phyloP scores from a whole-genome alignment of 768 basidiomycete species.

The Leccinum broughii region DNA sequence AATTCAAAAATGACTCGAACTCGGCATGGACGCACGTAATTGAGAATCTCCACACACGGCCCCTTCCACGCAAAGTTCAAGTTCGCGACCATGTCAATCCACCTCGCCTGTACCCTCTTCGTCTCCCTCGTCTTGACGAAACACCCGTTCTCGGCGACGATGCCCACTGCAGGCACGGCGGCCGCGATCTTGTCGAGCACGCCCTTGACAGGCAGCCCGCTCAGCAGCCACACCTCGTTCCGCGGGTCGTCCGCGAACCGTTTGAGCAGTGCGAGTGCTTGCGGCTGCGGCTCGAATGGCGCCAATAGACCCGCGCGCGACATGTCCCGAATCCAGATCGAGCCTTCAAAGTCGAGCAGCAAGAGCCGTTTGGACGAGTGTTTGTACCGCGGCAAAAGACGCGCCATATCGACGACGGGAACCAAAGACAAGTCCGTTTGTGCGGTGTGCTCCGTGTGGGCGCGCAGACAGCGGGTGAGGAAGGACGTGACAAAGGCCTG shows the following conservation, averaged over 20 bases:
- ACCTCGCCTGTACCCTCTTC: conserved; percentile 39
- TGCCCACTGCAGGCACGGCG: conserved; percentile 65
- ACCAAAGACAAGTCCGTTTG: conserved; percentile 34
- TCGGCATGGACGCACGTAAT: conserved; percentile 60
- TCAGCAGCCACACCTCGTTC: conserved; percentile 83
- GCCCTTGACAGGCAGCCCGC: conserved; percentile 65
- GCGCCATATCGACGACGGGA: conserved; percentile 42
- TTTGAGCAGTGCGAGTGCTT: conserved; percentile 50
- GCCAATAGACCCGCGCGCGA: conserved; percentile 44
- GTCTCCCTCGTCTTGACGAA: conserved; percentile 61
- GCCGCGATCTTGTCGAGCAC: conserved; percentile 64
- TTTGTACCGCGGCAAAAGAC: conserved; percentile 67
- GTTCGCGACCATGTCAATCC: conserved; percentile 82
- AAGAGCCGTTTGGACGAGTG: conserved; percentile 66
- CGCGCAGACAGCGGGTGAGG: conserved; percentile 71
- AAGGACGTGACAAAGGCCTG: conserved; percentile 81
- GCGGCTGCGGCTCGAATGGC: conserved; percentile 41
- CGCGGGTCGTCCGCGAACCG: conserved; percentile 58
- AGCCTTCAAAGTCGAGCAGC: conserved; percentile 78
- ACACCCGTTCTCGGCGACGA: conserved; percentile 90
- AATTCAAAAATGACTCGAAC: background rate
- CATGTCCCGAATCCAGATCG: conserved; percentile 68
- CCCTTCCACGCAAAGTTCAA: conserved; percentile 81
- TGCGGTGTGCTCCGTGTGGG: conserved; percentile 63
- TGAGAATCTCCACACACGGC: conserved; percentile 77